Evolutionary conservation across 495 filamentous ascomycete genomes (phyloP), one percentile per base, ranked within the genome.

Genomic region (Durotheca rogersii): DNA sequence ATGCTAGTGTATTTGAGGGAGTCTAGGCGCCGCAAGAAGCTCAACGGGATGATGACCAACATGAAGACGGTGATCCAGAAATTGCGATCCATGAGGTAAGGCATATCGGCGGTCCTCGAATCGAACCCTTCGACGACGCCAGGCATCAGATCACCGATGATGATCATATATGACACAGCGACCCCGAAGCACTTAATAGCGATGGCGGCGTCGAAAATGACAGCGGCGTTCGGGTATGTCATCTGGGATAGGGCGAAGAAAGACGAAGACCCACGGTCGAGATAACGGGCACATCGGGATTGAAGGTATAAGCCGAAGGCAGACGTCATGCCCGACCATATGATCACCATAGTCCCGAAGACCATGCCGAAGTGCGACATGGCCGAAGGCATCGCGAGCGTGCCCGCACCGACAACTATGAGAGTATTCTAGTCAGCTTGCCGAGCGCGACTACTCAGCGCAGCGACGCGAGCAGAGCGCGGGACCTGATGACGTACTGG

Each of bases 51-150:
- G 46, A 98, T 86, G 51, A 95, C 81, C 54, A 98, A 74, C 87
- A 96, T 92, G 62, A 97, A 98, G 14, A 81, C 92, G n/a, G 93
- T 96, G 37, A 98, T 85, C 93, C 93, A 98, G 64, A 98, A 97
- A 62, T 89, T 86, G 25, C 94, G 81, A 65, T 98, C 90, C 30
- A 88, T 75, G 38, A 96, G 72, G 60, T 88, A 96, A 12, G 80
- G 76, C 39, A 84, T 74, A 3, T 66, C 64, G 7, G 73, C 77
- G 0, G 77, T 81, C 3, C 75, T 77, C 32, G 75, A 72, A 36
- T 85, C 81, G 41, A 77, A 74, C 1, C 90, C 90, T 62, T 80
- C 72, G 0, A 93, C 82, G 6, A 98, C 93, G 3, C 88, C 93
- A 1, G 94, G 93, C 93, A 98, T 98, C 55, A 98, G 74, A 63